These are phyloP conservation scores for Cymbidium sinense DNA, from an alignment of 106 monocot species.

Conservation along the genomic window DNA sequence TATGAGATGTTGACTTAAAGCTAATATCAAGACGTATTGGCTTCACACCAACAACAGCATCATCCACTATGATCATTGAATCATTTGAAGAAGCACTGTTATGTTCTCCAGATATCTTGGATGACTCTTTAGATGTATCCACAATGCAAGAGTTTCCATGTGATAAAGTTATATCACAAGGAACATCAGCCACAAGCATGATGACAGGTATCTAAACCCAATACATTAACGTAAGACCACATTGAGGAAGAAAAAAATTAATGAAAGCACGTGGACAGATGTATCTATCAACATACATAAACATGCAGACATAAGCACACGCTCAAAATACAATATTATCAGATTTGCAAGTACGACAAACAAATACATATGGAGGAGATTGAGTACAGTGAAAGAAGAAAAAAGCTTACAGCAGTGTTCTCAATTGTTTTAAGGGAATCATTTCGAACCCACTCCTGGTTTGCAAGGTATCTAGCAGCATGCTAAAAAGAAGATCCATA, in stretches of 20 bases:
- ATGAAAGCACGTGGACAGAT: not conserved
- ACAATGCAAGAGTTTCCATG: slow-evolving; percentile 30
- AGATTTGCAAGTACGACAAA: not conserved
- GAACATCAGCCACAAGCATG: slow-evolving; percentile 86
- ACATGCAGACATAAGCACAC: not conserved
- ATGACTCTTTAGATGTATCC: slow-evolving; percentile 26
- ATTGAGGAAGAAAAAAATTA: slow-evolving; percentile 1
- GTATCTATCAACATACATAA: not conserved
- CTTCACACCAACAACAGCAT: slow-evolving; percentile 24
- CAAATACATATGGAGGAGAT: not conserved
- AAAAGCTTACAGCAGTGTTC: slow-evolving; percentile 77
- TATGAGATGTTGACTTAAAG: slow-evolving; percentile 93
- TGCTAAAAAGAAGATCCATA: slow-evolving; percentile 48
- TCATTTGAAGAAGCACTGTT: slow-evolving; percentile 3
- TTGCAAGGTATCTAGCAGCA: slow-evolving; percentile 92
- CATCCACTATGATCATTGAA: slow-evolving; percentile 22
- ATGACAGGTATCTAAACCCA: slow-evolving; percentile 84
- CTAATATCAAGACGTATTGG: slow-evolving; percentile 92
- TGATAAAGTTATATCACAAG: slow-evolving; percentile 51
- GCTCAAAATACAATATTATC: not conserved
- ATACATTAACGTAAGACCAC: slow-evolving; percentile 5
- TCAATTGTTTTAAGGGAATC: slow-evolving; percentile 97
- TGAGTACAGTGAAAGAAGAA: not conserved
- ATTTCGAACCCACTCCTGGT: slow-evolving; percentile 99
- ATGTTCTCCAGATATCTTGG: slow-evolving; percentile 20